Conservation (phyloP, 1,139 yeast genomes). For the Geotrichum europaeum region DNA sequence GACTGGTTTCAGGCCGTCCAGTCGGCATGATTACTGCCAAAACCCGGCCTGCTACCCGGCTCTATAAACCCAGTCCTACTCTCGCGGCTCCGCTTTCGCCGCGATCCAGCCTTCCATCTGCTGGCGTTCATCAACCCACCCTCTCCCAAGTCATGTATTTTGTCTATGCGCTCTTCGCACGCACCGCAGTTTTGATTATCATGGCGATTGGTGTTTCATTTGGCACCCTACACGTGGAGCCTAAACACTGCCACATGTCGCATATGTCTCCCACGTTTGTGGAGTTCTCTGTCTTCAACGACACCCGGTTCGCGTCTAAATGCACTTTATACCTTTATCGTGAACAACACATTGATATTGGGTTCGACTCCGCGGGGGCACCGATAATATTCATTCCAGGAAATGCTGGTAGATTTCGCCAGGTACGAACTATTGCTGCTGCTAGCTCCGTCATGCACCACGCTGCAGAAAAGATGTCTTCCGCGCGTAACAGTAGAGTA, state of each 20-base stretch:
- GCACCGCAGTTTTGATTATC: background rate
- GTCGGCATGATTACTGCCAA: no score
- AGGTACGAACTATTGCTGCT: slow-evolving; percentile 74
- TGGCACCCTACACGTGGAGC: slow-evolving; percentile 7
- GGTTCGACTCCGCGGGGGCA: slow-evolving; percentile 47
- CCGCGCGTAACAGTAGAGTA: slow-evolving; percentile 18
- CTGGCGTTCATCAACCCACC: no score
- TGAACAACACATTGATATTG: slow-evolving; percentile 35
- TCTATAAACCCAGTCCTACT: no score
- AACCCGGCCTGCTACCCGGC: no score
- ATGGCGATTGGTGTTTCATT: slow-evolving; percentile 8
- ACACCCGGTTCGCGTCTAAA: slow-evolving; percentile 63
- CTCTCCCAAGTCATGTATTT: background rate
- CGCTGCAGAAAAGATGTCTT: background rate
- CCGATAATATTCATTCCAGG: slow-evolving; percentile 85
- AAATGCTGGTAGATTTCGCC: slow-evolving; percentile 79
- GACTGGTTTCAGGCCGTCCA: no score
- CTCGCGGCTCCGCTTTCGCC: no score
- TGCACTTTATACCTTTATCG: slow-evolving; percentile 70
- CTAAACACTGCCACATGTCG: slow-evolving; percentile 26
- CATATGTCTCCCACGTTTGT: slow-evolving; percentile 60
- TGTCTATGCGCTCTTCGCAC: background rate
- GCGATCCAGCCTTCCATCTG: no score
- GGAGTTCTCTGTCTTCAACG: slow-evolving; percentile 61
- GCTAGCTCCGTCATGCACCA: slow-evolving; percentile 45